phyloP scores from a whole-genome alignment of 257 asterid genomes.

The Solanum verrucosum region DNA sequence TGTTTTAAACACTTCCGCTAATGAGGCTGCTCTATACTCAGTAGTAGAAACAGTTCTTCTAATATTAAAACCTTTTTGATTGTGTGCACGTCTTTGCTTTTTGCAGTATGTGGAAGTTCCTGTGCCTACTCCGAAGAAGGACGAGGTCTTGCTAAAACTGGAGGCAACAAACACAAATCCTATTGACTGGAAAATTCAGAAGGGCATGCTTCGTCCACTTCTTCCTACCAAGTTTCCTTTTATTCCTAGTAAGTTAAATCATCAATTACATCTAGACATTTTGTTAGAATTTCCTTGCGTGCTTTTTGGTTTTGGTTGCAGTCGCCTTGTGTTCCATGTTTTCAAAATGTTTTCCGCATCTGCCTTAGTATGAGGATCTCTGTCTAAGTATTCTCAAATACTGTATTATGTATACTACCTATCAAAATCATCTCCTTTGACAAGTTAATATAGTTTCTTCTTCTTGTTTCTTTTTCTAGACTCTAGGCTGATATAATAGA shows the following conservation, averaged over 20 bases:
- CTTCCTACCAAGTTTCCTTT: constrained; percentile 37
- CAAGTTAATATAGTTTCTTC: neutral
- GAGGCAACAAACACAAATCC: constrained; percentile 64
- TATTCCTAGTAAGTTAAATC: constrained; percentile 39
- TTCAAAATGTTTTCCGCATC: neutral
- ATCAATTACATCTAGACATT: neutral
- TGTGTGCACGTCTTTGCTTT: neutral
- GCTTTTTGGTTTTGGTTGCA: neutral
- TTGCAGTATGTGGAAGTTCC: constrained; percentile 63
- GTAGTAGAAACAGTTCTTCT: neutral
- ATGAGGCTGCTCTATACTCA: neutral
- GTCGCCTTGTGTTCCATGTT: neutral
- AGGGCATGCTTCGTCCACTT: constrained; percentile 49
- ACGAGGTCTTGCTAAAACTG: constrained; percentile 54
- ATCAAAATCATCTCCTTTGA: neutral
- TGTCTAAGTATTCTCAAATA: neutral
- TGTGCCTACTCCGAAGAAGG: constrained; percentile 43
- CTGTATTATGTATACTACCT: neutral
- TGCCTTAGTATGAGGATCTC: neutral
- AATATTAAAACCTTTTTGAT: neutral
- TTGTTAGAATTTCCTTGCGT: neutral
- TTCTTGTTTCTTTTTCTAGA: neutral
- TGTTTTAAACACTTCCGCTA: neutral
- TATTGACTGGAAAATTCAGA: constrained; percentile 54
- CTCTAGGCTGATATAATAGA: neutral